Evolutionary conservation across 306 rosid genomes (phyloP).

Genomic region (Trichosanthes truncata): DNA sequence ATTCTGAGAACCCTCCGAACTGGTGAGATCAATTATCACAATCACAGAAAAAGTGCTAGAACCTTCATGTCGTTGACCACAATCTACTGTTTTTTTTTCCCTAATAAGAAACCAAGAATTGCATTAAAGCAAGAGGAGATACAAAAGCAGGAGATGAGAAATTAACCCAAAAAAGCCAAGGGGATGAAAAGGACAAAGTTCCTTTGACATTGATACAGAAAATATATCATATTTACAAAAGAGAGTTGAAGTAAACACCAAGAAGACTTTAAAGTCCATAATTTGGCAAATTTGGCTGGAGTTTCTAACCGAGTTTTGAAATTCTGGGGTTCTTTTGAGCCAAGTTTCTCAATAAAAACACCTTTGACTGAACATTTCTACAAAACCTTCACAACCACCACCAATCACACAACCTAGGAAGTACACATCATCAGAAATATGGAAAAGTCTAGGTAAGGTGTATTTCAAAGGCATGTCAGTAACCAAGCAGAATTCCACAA

Average conservation of each 20-base stretch:
- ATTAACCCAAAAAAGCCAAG: not conserved
- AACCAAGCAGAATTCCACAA: not conserved
- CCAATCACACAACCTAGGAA: too few species aligned
- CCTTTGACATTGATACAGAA: not conserved
- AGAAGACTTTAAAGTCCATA: not conserved
- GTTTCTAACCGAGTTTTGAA: not conserved
- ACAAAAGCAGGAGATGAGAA: not conserved
- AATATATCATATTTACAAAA: not conserved
- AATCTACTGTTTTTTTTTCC: not conserved
- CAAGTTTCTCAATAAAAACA: not conserved
- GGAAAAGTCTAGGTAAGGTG: not conserved
- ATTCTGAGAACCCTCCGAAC: not conserved
- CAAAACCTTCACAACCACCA: too few species aligned
- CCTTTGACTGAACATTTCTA: not conserved
- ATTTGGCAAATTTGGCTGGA: too few species aligned
- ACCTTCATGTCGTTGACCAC: not conserved
- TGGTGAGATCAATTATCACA: not conserved
- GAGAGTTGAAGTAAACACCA: too few species aligned
- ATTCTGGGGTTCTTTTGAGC: not conserved
- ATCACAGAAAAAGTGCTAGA: not conserved
- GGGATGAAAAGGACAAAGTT: too few species aligned
- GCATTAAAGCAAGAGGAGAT: not conserved
- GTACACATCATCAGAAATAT: not conserved
- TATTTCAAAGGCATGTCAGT: not conserved
- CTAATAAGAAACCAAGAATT: not conserved